Evolutionary conservation across 305 asterid species (phyloP).

Genomic region (Andrographis paniculata): DNA sequence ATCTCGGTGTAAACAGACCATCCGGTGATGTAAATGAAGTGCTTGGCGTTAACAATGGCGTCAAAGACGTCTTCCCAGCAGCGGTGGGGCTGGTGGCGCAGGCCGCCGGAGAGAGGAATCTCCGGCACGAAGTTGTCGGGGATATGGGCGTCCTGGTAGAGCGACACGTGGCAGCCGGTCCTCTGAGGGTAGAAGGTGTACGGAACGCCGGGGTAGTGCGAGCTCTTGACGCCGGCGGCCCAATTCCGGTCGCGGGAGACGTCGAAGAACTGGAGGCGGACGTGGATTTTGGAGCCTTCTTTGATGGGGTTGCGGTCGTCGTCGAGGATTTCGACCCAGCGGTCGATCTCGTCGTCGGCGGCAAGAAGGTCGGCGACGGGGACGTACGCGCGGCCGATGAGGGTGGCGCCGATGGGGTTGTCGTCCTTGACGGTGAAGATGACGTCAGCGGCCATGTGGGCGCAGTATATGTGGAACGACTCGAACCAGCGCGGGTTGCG

Average conservation of each 20-base stretch:
- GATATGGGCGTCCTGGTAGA: slow-evolving; percentile 69
- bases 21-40: slow-evolving; percentile 74
- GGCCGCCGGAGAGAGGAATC: slow-evolving; percentile 63
- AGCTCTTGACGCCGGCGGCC: slow-evolving; percentile 43
- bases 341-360: slow-evolving; percentile 57
- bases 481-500: slow-evolving; percentile 63
- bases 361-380: slow-evolving; percentile 46
- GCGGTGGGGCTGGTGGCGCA: slow-evolving; percentile 54
- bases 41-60: slow-evolving; percentile 62
- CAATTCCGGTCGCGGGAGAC: slow-evolving; percentile 49
- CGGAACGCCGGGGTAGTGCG: slow-evolving; percentile 64
- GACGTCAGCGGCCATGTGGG: slow-evolving; percentile 58
- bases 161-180: slow-evolving; percentile 53
- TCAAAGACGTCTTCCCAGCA: slow-evolving; percentile 87
- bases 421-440: slow-evolving; percentile 71
- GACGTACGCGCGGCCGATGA: slow-evolving; percentile 72
- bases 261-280: slow-evolving; percentile 52
- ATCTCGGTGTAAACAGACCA: slow-evolving; percentile 84
- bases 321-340: slow-evolving; percentile 63
- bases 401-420: slow-evolving; percentile 65
- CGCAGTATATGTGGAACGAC: slow-evolving; percentile 85
- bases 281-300: slow-evolving; percentile 68
- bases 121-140: slow-evolving; percentile 66
- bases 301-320: slow-evolving; percentile 37
- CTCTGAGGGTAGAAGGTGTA: slow-evolving; percentile 67